Base-by-base conservation (phyloP, 1,284 basidiomycete genomes). In the Fomes fomentarius region DNA sequence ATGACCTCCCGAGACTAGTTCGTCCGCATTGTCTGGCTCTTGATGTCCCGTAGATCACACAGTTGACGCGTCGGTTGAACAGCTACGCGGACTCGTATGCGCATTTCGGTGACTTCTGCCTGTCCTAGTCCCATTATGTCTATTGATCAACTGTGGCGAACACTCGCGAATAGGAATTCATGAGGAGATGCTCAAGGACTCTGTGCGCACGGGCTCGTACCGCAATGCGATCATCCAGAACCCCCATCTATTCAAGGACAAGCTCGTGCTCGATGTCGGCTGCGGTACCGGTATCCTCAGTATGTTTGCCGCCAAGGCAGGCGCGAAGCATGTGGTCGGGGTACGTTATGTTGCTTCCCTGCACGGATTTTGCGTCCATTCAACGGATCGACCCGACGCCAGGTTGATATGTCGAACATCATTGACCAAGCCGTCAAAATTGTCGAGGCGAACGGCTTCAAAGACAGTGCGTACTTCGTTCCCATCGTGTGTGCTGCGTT, bases 371-470 rank as follows among this genome's bases (percentile, higher is more conserved):
- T 50, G 49, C 31, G 15, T 45, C 15, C 4, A 21, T 33, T 21
- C 22, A 34, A 8, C 8, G 7, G 1, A n/a, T 7, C 24, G 12
- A 38, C 15, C n/a, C 40, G 22, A 19, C 19, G 9, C n/a, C 50
- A 94, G 92, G 96, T 99, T 72, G 97, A 99, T 77, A 99, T 99
- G 97, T 98, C 94, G 62, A 98, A 99, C 78, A 99, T 99, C 76
- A 93, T 98, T 70, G 96, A 98, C 77, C 96, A 99, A 79, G 97
- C 97, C 6, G 85, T 90, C 78, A 96, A 95, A 77, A 99, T 99
- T 65, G 87, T 98, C 62, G 89, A 95, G 66, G 92, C 93, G 15
- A 99, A 99, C 67, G 96, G 96, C 46, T 97, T 98, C 80, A 86
- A 87, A 74, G 89, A 98, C 71, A 91, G 93, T 96, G 61, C 64